phyloP scores from a whole-genome alignment of 2,329 filamentous ascomycete species.

The Aspergillus sclerotialis region DNA sequence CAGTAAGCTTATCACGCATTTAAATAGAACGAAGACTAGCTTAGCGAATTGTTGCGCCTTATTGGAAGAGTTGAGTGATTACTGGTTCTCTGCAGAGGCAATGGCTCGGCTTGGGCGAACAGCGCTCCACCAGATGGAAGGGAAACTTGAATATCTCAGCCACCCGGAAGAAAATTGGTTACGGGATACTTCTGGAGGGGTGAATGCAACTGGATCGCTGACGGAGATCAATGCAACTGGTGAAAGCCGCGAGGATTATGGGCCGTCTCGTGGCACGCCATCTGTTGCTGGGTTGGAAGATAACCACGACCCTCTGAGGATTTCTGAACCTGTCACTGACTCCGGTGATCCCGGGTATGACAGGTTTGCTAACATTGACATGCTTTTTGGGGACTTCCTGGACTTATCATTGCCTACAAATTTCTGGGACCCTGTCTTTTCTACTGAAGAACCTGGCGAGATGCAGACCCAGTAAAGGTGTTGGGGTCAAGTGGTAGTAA shows the following conservation, averaged over 20 bases:
- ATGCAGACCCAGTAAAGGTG: too few species aligned
- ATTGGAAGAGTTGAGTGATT: constrained; percentile 26
- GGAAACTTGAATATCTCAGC: constrained; percentile 3
- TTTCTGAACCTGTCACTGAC: constrained; percentile 39
- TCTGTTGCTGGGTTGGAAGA: constrained; percentile 1
- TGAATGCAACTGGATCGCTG: neutral
- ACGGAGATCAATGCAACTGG: neutral
- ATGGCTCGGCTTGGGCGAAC: constrained; percentile 35
- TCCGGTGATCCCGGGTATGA: constrained; percentile 34
- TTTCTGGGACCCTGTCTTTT: constrained; percentile 31
- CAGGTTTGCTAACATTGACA: constrained; percentile 28
- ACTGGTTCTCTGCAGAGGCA: constrained; percentile 36
- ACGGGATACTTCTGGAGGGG: neutral
- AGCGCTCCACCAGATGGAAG: constrained; percentile 26
- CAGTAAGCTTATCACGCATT: constrained; percentile 38
- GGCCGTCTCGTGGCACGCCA: neutral
- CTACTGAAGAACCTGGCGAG: constrained; percentile 3
- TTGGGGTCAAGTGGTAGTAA: too few species aligned
- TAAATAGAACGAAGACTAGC: constrained; percentile 27
- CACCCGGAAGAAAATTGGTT: constrained; percentile 13
- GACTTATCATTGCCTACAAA: constrained; percentile 29
- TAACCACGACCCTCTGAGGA: constrained; percentile 17
- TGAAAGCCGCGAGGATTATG: neutral
- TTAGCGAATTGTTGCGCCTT: constrained; percentile 30
- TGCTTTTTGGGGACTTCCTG: constrained; percentile 28